Conservation (phyloP, 257 asterid genomes). For the Przewalskia tangutica region DNA sequence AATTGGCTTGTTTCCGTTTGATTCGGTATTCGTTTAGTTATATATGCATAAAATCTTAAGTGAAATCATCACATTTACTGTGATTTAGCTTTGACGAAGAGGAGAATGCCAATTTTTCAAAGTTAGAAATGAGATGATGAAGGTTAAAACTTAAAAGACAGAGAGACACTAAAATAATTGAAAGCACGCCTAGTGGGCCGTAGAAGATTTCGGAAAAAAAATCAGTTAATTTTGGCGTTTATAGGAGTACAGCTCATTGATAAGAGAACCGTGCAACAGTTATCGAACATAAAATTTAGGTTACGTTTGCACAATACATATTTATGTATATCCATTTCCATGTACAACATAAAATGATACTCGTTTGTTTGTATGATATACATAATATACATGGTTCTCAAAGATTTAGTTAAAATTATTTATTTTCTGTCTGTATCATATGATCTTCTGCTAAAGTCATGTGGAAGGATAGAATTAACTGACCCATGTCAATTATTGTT, state of each 20-base stretch:
- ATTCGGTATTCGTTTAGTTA: neutral
- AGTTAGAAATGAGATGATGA: neutral
- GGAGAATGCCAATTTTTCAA: neutral
- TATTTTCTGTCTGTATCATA: neutral
- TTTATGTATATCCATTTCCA: neutral
- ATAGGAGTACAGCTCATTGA: neutral
- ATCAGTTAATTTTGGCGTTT: neutral
- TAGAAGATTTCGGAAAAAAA: neutral
- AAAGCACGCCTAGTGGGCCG: neutral
- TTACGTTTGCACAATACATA: neutral
- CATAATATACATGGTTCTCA: neutral
- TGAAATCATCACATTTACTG: neutral
- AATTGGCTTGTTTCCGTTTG: neutral
- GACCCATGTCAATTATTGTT: neutral
- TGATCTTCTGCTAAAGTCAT: neutral
- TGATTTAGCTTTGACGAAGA: neutral
- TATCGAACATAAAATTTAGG: neutral
- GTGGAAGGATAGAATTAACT: neutral
- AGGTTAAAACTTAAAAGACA: neutral
- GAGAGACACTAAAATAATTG: neutral
- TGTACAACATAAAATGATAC: neutral
- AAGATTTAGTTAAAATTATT: neutral
- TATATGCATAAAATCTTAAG: neutral
- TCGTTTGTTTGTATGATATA: neutral
- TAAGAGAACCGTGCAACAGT: neutral